phyloP scores from a whole-genome alignment of 202 grass and related monocot genomes.

The Carex sylvatica region DNA sequence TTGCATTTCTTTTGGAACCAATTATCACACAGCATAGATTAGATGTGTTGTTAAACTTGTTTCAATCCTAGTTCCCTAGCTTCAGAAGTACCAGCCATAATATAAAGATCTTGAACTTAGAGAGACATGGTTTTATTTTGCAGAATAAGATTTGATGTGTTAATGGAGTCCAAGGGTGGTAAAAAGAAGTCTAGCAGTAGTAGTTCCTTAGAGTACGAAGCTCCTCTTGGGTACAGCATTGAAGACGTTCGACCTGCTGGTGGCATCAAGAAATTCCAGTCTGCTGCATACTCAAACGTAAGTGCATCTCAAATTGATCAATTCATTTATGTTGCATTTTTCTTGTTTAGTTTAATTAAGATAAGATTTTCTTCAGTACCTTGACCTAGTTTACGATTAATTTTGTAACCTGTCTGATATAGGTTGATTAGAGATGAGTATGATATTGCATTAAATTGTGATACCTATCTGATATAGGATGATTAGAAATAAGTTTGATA shows the following conservation, averaged over 20 bases:
- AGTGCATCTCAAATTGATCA: constrained; percentile 1
- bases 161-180: constrained; percentile 97
- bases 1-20: background rate
- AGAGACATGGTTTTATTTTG: constrained; percentile 4
- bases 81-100: too few relatives aligned
- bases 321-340: background rate
- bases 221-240: constrained; percentile 95
- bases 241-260: constrained; percentile 89
- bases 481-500: background rate
- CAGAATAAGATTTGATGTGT: constrained; percentile 65
- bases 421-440: background rate
- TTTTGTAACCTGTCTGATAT: background rate
- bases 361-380: background rate
- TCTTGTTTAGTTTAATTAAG: constrained; percentile 1
- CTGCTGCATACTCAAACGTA: constrained; percentile 98
- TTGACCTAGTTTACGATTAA: background rate
- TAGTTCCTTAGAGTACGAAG: constrained; percentile 80
- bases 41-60: background rate
- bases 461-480: background rate
- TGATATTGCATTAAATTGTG: background rate
- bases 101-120: background rate
- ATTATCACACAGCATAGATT: background rate
- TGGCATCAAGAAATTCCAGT: constrained; percentile 96
- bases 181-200: constrained; percentile 82
- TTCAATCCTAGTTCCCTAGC: background rate